These are phyloP conservation scores for Croton setiger DNA, from an alignment of 441 rosid genomes.

Conservation along the genomic window DNA sequence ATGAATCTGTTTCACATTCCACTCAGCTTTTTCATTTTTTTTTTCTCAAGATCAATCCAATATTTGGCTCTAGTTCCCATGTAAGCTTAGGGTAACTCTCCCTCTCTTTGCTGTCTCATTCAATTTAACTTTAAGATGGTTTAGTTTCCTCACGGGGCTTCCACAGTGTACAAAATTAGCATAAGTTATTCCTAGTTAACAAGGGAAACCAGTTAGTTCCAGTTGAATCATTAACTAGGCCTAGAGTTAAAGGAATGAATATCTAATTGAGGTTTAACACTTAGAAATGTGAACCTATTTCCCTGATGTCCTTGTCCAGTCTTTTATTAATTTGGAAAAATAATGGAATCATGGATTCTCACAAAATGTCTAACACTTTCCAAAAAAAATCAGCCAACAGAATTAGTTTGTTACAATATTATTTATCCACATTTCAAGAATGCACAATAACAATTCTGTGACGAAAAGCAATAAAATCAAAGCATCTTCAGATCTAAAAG, in stretches of 20 bases:
- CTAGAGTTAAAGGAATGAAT: background rate
- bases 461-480: background rate
- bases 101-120: no score
- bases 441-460: background rate
- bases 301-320: background rate
- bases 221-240: background rate
- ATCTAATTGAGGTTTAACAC: background rate
- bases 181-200: background rate
- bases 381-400: background rate
- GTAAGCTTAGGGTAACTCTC: no score
- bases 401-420: background rate
- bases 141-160: no score
- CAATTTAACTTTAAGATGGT: no score
- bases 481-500: background rate
- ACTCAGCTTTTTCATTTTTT: no score
- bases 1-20: no score
- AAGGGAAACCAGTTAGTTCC: background rate
- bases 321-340: background rate
- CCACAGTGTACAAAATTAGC: background rate
- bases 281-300: background rate
- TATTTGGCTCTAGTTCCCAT: no score
- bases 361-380: background rate
- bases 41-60: no score
- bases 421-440: background rate
- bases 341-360: background rate